Conservation (phyloP, 2,329 filamentous ascomycete species). For the Helicocarpus griseus region DNA sequence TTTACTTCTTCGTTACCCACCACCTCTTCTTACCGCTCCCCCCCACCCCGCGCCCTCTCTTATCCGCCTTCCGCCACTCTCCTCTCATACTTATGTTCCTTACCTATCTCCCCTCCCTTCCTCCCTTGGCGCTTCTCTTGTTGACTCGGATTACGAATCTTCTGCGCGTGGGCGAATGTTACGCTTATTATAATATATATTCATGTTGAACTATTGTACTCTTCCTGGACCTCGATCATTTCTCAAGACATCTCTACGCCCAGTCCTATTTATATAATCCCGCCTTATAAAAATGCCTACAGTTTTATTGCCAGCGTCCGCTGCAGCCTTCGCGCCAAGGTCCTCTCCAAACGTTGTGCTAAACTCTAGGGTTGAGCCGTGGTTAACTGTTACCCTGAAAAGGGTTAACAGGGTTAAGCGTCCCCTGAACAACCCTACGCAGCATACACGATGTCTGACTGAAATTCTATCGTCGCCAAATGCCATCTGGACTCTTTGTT, state of each 20-base stretch:
- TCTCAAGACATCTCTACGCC: slow-evolving; percentile 8
- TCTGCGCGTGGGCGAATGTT: slow-evolving; percentile 29
- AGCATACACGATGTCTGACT: slow-evolving; percentile 90
- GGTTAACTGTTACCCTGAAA: slow-evolving; percentile 94
- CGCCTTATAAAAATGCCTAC: slow-evolving; percentile 68
- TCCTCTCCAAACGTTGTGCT: slow-evolving; percentile 92
- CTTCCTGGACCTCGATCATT: not conserved
- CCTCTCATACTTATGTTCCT: slow-evolving; percentile 2
- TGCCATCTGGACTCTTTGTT: slow-evolving; percentile 90
- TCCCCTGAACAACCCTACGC: slow-evolving; percentile 89
- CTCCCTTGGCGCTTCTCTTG: not conserved
- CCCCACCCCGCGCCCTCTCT: slow-evolving; percentile 11
- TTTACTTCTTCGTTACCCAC: slow-evolving; percentile 4
- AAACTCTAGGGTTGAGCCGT: slow-evolving; percentile 83
- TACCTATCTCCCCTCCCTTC: slow-evolving; percentile 2
- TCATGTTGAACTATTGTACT: slow-evolving; percentile 20
- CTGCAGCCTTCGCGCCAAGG: slow-evolving; percentile 88
- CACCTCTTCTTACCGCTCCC: slow-evolving; percentile 9
- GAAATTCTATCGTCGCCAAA: slow-evolving; percentile 83
- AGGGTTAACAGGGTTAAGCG: slow-evolving; percentile 94
- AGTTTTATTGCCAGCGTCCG: slow-evolving; percentile 86
- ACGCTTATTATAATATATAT: slow-evolving; percentile 20
- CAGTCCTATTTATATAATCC: slow-evolving; percentile 34
- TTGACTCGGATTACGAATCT: slow-evolving; percentile 4
- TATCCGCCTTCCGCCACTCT: slow-evolving; percentile 5